Evolutionary conservation across 345 rosid genomes (phyloP).

Genomic region (Gynandropsis gynandra): DNA sequence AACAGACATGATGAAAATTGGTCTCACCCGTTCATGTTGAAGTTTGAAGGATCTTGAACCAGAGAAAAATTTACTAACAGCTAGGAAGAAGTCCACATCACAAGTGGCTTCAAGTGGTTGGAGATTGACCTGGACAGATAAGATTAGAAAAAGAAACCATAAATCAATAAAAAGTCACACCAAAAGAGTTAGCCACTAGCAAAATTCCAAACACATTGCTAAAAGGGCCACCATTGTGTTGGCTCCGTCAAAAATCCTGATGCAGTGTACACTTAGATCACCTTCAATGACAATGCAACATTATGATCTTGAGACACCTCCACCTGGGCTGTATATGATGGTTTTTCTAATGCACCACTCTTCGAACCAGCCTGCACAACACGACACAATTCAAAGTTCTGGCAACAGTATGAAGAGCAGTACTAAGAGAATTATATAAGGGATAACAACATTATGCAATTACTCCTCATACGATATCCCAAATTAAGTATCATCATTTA

Average conservation of each 20-base stretch:
- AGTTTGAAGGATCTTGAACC: slow-evolving; percentile 46
- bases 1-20: slow-evolving; percentile 14
- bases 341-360: slow-evolving; percentile 35
- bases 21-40: slow-evolving; percentile 73
- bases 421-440: not conserved
- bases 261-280: slow-evolving; percentile 28
- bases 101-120: slow-evolving; percentile 55
- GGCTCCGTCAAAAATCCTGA: slow-evolving; percentile 12
- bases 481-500: slow-evolving; percentile 13
- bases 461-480: slow-evolving; percentile 12
- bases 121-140: slow-evolving; percentile 45
- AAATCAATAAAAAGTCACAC: slow-evolving; percentile 7
- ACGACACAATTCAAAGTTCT: slow-evolving; percentile 1
- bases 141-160: slow-evolving; percentile 10
- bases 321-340: slow-evolving; percentile 45
- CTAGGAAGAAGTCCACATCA: slow-evolving; percentile 40
- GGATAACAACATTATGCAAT: slow-evolving; percentile 6
- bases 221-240: slow-evolving; percentile 9
- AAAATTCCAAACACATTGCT: slow-evolving; percentile 12
- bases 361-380: slow-evolving; percentile 34
- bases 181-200: slow-evolving; percentile 16
- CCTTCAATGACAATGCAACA: slow-evolving; percentile 54
- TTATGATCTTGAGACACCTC: slow-evolving; percentile 47
- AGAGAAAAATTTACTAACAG: slow-evolving; percentile 40
- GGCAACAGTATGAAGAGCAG: not conserved